Conservation (phyloP, 768 basidiomycete species). For the Suillus spraguei region DNA sequence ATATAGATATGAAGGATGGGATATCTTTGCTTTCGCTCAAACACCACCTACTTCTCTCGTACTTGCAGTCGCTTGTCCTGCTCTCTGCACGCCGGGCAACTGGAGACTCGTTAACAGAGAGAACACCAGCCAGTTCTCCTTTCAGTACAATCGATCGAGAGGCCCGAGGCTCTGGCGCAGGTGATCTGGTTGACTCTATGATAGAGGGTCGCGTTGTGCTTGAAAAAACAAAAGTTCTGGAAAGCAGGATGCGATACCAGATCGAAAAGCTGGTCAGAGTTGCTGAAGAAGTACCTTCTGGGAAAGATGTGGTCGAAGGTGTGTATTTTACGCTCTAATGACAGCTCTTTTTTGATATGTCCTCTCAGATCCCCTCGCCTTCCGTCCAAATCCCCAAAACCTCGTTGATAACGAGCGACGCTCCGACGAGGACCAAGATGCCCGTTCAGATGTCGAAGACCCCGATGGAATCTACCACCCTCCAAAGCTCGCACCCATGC, state of each 20-base stretch:
- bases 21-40: conserved; percentile 92
- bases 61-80: conserved; percentile 81
- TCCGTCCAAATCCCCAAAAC: conserved; percentile 86
- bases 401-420: conserved; percentile 50
- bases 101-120: conserved; percentile 60
- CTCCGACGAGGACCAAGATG: conserved; percentile 30
- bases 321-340: conserved; percentile 19
- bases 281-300: conserved; percentile 59
- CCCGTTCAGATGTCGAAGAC: conserved; percentile 16
- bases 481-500: conserved; percentile 87
- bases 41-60: conserved; percentile 80
- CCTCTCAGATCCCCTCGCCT: conserved; percentile 81
- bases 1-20: conserved; percentile 66
- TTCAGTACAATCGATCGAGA: conserved; percentile 58
- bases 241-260: conserved; percentile 90
- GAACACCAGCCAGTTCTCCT: conserved; percentile 48
- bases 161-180: conserved; percentile 57
- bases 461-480: conserved; percentile 74
- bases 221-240: conserved; percentile 86
- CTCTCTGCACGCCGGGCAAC: conserved; percentile 69
- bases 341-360: conserved; percentile 2
- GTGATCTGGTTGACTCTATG: conserved; percentile 80
- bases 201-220: conserved; percentile 80
- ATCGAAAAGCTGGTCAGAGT: conserved; percentile 90
- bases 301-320: conserved; percentile 60